A percentile compares a stretch with the other conserved stretches of the same genome.
Conservation (phyloP, 257 asterid species). For the Knoxia roxburghii region DNA sequence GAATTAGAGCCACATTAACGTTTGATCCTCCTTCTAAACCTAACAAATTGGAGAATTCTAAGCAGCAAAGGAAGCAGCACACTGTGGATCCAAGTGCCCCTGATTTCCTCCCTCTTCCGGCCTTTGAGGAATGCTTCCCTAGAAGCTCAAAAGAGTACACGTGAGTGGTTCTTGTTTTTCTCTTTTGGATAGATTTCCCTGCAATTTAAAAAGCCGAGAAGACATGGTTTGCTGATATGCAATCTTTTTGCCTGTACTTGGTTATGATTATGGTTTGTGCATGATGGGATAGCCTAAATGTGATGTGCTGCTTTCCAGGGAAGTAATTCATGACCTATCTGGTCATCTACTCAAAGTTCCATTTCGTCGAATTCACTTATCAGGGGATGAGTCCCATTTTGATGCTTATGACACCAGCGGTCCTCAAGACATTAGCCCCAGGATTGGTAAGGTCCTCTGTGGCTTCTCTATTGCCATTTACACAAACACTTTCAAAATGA, state of each 20-base stretch:
- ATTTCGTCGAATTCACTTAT: conserved; percentile 75
- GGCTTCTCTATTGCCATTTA: background rate
- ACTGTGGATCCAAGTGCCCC: conserved; percentile 90
- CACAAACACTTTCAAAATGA: background rate
- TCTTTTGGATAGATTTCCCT: background rate
- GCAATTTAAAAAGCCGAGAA: background rate
- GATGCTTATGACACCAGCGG: conserved; percentile 98
- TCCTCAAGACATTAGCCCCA: conserved; percentile 74
- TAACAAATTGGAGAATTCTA: conserved; percentile 40
- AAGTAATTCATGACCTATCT: conserved; percentile 67
- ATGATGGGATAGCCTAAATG: conserved; percentile 13
- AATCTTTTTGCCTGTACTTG: too few species aligned
- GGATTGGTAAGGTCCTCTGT: conserved; percentile 37
- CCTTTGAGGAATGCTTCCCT: conserved; percentile 93
- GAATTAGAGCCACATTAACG: conserved; percentile 67
- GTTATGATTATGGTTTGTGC: background rate
- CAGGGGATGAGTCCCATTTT: conserved; percentile 87
- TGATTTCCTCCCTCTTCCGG: conserved; percentile 84
- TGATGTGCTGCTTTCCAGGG: conserved; percentile 47
- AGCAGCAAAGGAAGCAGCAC: conserved; percentile 72
- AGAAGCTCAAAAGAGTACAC: conserved; percentile 80
- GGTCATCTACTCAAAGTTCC: conserved; percentile 78
- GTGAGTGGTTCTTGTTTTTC: conserved; percentile 22
- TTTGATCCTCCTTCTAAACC: conserved; percentile 71
- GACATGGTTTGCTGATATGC: background rate